phyloP scores from a whole-genome alignment of 495 filamentous ascomycete genomes.

The Neurospora hispaniola region DNA sequence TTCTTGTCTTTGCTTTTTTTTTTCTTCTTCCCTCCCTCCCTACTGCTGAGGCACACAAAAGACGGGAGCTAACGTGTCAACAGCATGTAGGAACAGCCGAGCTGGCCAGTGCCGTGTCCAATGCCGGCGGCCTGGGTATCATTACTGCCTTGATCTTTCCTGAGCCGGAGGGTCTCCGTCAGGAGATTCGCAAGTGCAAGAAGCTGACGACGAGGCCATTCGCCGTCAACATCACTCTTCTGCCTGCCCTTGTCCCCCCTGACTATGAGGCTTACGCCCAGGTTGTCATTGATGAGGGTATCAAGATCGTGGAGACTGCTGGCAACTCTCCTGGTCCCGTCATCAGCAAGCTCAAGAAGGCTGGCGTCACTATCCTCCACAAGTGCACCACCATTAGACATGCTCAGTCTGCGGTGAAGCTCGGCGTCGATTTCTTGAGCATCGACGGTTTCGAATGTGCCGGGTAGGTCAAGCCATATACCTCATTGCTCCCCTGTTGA shows the following conservation, averaged over 20 bases:
- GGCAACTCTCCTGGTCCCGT: conserved; percentile 90
- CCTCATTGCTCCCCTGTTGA: background rate
- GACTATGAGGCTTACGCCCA: conserved; percentile 89
- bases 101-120: conserved; percentile 86
- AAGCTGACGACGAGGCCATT: conserved; percentile 83
- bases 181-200: conserved; percentile 81
- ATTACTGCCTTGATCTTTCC: conserved; percentile 93
- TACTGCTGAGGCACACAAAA: background rate
- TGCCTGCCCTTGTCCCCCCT: conserved; percentile 79
- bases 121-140: conserved; percentile 88
- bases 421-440: conserved; percentile 90
- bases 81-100: conserved; percentile 67
- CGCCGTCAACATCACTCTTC: conserved; percentile 90
- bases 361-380: conserved; percentile 71
- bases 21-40: background rate
- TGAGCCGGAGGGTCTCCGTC: conserved; percentile 81
- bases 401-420: conserved; percentile 81
- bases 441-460: conserved; percentile 98
- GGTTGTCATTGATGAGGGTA: conserved; percentile 84
- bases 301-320: conserved; percentile 93
- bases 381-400: conserved; percentile 97
- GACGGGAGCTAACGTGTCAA: conserved; percentile 11
- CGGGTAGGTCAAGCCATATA: conserved; percentile 46
- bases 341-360: conserved; percentile 78
- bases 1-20: conserved; percentile 39